These are phyloP conservation scores for Phialophora chinensis DNA, from an alignment of 2,329 filamentous ascomycete genomes.

Conservation along the genomic window DNA sequence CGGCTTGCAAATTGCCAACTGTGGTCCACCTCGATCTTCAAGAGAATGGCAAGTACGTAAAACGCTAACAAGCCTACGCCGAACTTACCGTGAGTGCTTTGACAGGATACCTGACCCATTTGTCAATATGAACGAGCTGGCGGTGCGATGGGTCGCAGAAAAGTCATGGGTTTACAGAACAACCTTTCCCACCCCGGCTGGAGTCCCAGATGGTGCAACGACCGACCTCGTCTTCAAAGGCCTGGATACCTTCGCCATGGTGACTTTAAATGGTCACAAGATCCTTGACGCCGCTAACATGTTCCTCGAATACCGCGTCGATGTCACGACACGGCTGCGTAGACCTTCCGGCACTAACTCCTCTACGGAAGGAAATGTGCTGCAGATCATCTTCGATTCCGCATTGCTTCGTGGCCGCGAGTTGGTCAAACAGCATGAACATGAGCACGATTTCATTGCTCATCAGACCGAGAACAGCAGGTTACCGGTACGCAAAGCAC, in stretches of 20 bases:
- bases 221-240: constrained; percentile 75
- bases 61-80: background rate
- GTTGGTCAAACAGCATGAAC: constrained; percentile 46
- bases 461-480: constrained; percentile 53
- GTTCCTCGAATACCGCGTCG: constrained; percentile 74
- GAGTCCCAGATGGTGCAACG: constrained; percentile 44
- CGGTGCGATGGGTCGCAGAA: constrained; percentile 77
- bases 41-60: constrained; percentile 45
- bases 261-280: constrained; percentile 68
- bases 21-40: constrained; percentile 49
- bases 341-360: constrained; percentile 7
- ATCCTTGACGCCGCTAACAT: constrained; percentile 78
- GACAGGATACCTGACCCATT: constrained; percentile 62
- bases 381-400: constrained; percentile 57
- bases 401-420: constrained; percentile 51
- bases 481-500: constrained; percentile 48
- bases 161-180: constrained; percentile 72
- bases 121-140: constrained; percentile 74
- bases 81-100: background rate
- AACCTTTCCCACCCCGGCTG: constrained; percentile 59
- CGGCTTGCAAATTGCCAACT: constrained; percentile 45
- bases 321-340: constrained; percentile 63
- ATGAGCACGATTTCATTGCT: constrained; percentile 53
- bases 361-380: constrained; percentile 42
- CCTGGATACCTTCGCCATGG: constrained; percentile 78